Percentiles rank a stretch among this genome's conserved stretches.
These are phyloP conservation scores for Lupinus albus DNA, from an alignment of 306 rosid genomes.

Conservation along the genomic window DNA sequence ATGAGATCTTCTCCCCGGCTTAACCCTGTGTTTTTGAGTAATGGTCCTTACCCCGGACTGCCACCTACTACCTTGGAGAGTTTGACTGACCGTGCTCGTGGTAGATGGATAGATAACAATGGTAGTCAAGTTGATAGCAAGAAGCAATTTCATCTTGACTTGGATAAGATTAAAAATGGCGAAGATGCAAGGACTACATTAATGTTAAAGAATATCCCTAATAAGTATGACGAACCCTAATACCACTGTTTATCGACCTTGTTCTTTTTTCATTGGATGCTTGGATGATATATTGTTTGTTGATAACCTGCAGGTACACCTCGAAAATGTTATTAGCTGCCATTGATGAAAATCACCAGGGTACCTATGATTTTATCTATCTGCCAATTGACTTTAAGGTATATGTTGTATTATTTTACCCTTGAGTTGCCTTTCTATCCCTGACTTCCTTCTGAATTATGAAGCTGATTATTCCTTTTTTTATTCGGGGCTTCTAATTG, in stretches of 20 bases:
- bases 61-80: constrained; percentile 60
- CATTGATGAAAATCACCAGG: constrained; percentile 85
- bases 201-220: constrained; percentile 98
- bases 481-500: constrained; percentile 33
- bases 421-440: not conserved
- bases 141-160: constrained; percentile 92
- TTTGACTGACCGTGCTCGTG: constrained; percentile 72
- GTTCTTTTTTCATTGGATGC: constrained; percentile 25
- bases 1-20: constrained; percentile 84
- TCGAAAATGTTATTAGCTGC: constrained; percentile 96
- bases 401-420: constrained; percentile 27
- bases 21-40: constrained; percentile 74
- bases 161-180: constrained; percentile 78
- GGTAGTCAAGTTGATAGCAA: constrained; percentile 78
- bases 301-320: constrained; percentile 70
- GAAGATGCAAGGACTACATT: constrained; percentile 94
- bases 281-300: constrained; percentile 28
- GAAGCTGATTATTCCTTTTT: constrained; percentile 33
- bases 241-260: constrained; percentile 19
- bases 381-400: constrained; percentile 99
- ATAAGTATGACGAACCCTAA: constrained; percentile 66
- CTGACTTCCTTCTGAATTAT: not conserved
- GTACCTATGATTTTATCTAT: constrained; percentile 93
- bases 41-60: constrained; percentile 70
- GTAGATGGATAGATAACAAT: constrained; percentile 72